Percentiles rank a stretch among this genome's conserved stretches.
phyloP scores from a whole-genome alignment of 2,329 filamentous ascomycete genomes.

The Ciborinia camelliae region DNA sequence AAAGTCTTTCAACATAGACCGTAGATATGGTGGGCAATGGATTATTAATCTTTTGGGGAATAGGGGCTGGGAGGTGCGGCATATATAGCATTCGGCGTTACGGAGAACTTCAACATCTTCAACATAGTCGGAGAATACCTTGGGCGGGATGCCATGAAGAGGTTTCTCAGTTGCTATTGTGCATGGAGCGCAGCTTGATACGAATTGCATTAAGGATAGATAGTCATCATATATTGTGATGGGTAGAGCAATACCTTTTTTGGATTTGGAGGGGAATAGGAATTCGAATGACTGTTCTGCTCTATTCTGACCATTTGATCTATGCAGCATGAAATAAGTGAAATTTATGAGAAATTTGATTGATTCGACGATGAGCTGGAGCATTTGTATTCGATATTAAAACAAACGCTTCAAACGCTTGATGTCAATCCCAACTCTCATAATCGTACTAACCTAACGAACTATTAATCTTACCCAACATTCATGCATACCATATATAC shows the following conservation, averaged over 20 bases:
- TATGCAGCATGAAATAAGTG: background rate
- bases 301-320: background rate
- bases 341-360: background rate
- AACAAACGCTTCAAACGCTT: too few relatives aligned
- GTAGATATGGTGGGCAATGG: constrained; percentile 31
- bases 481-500: too few relatives aligned
- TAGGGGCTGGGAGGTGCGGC: constrained; percentile 28
- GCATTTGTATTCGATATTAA: background rate
- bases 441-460: too few relatives aligned
- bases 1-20: constrained; percentile 42
- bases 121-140: constrained; percentile 28
- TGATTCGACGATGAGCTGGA: background rate
- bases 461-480: too few relatives aligned
- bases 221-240: background rate
- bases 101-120: constrained; percentile 41
- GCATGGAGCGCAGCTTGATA: constrained; percentile 4
- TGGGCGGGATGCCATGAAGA: background rate
- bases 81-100: constrained; percentile 38
- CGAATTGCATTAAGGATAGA: background rate
- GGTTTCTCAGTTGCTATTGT: constrained; percentile 14
- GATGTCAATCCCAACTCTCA: too few relatives aligned
- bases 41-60: constrained; percentile 7
- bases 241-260: background rate
- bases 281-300: constrained; percentile 3
- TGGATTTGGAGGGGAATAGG: constrained; percentile 1